phyloP scores from a whole-genome alignment of 352 stramenopile species.

The Phytophthora palmivora region DNA sequence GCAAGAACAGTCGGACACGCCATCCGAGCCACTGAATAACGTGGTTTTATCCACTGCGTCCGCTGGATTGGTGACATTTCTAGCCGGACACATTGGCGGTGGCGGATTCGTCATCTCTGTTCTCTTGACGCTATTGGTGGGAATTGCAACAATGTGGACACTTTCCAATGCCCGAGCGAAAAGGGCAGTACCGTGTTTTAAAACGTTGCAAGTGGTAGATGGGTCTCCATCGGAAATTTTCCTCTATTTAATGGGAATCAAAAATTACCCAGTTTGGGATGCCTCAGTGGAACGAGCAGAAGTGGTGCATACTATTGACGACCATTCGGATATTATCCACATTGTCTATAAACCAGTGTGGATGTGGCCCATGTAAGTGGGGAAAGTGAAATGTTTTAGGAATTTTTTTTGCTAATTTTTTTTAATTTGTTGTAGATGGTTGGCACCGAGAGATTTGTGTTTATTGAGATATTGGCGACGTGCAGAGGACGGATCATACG shows the following conservation, averaged over 20 bases:
- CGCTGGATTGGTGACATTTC: slow-evolving; percentile 64
- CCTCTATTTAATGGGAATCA: slow-evolving; percentile 78
- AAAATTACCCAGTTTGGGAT: slow-evolving; percentile 77
- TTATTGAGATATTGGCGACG: slow-evolving; percentile 78
- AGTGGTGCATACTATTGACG: slow-evolving; percentile 80
- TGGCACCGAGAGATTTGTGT: slow-evolving; percentile 71
- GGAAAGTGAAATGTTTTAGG: not conserved
- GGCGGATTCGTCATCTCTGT: slow-evolving; percentile 56
- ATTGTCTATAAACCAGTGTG: slow-evolving; percentile 79
- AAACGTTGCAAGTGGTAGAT: slow-evolving; percentile 70
- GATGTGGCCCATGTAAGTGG: slow-evolving; percentile 77
- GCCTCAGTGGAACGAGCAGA: slow-evolving; percentile 64
- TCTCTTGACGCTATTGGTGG: slow-evolving; percentile 56
- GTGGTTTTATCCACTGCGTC: slow-evolving; percentile 64
- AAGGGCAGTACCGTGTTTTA: slow-evolving; percentile 67
- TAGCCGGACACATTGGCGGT: slow-evolving; percentile 73
- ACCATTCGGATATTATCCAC: slow-evolving; percentile 84
- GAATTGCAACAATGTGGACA: slow-evolving; percentile 60
- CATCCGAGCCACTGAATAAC: slow-evolving; percentile 61
- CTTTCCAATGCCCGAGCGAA: slow-evolving; percentile 49
- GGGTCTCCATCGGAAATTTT: slow-evolving; percentile 75
- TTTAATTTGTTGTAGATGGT: slow-evolving; percentile 49
- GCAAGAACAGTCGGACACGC: slow-evolving; percentile 48
- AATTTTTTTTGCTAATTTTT: slow-evolving; percentile 2
- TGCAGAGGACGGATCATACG: slow-evolving; percentile 74